Base-by-base conservation (phyloP, 2,329 filamentous ascomycete genomes). In the Monascus ruber region DNA sequence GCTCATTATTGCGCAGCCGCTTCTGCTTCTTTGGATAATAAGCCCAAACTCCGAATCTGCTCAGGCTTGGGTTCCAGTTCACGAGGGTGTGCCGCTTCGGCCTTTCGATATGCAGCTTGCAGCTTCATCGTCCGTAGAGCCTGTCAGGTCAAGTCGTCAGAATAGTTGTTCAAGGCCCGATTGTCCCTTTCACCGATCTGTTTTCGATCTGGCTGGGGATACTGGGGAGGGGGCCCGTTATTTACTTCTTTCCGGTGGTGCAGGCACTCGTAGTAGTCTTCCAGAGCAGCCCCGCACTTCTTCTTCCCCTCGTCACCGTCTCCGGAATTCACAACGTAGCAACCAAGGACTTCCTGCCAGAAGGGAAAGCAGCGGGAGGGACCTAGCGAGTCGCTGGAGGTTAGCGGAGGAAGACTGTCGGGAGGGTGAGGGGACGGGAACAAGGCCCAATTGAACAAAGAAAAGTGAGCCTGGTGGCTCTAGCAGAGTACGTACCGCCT, bases 231-330 rank as follows among this genome's bases (percentile, higher is more conserved):
- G 28, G 27, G 9, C 8, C 8, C 26, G 35, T 39, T 27, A 38
- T 77, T 42, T 58, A 96, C 91, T 85, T 98, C 91, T 72, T 98
- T 98, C 74, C 83, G 87, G 74, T 98, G 91, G 65, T 98, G 91
- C 60, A 98, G 70, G 67, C 93, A 98, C 71, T 98, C 91, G 64
- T 95, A 94, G 72, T 98, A 98, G 63, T 98, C 91, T 64, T 98
- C 91, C 50, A 96, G 73, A 4, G 79, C 76, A 10, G 84, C 81
- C 11, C 74, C 70, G 64, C 93, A 98, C 69, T 94, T 94, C 65
- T 80, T 83, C 71, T 88, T 91, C 52, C 85, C 85, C 51, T 78
- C 73, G 58, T 88, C 83, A 40, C 89, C 83, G 48, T 82, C 71
- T 49, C 74, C 76, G 40, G 86, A 86, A 71, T 96, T 96, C 60